Conservation (phyloP, 345 rosid genomes). For the Eucalyptus fibrosa region DNA sequence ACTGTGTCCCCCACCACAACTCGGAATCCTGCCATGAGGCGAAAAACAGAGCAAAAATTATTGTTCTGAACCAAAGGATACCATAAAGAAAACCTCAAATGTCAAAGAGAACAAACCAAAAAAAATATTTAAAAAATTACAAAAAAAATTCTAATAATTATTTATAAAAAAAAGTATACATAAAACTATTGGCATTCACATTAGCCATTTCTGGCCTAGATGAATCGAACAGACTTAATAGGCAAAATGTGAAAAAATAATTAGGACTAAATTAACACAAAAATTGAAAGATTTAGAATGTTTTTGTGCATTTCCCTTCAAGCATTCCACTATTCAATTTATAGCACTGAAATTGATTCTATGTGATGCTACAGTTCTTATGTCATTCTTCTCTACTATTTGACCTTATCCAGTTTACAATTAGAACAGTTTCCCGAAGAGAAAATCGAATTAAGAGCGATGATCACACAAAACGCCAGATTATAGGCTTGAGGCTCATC, state of each 20-base stretch:
- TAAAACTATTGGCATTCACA: rapidly evolving
- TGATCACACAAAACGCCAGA: not conserved
- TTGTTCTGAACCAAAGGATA: not conserved
- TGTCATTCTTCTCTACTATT: not conserved
- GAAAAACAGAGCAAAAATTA: not conserved
- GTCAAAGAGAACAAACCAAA: not conserved
- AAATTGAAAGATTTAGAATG: rapidly evolving
- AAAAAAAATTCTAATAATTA: not conserved
- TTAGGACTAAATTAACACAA: not conserved
- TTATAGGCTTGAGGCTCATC: not conserved
- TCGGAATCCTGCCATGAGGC: conserved; percentile 35
- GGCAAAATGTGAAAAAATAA: not conserved
- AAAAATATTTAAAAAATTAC: no score
- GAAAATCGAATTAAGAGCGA: not conserved
- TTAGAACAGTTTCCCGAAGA: not conserved
- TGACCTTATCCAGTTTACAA: not conserved
- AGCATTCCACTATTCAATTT: not conserved
- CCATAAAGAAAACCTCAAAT: not conserved
- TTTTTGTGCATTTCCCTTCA: not conserved
- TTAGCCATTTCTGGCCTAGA: rapidly evolving
- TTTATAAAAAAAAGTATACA: not conserved
- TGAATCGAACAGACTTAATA: rapidly evolving
- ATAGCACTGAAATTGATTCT: not conserved
- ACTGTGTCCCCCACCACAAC: conserved; percentile 75
- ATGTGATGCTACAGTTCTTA: not conserved